Conservation (phyloP, 148 eudicot genomes). For the Amaranthus hypochondriacus region DNA sequence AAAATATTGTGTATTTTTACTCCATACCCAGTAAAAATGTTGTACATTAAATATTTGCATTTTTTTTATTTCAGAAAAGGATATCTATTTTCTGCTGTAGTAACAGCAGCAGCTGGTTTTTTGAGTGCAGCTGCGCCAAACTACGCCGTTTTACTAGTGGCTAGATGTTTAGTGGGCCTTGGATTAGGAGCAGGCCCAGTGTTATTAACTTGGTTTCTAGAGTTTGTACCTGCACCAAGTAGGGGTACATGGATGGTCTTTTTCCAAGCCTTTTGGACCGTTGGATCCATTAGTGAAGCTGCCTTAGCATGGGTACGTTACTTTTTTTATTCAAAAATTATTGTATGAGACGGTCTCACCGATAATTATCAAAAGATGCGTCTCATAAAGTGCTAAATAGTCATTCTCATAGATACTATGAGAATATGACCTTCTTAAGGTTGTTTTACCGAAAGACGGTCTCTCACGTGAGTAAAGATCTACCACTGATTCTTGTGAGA, state of each 20-base stretch:
- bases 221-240: constrained; percentile 32
- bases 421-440: no score
- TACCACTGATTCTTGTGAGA: no score
- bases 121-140: constrained; percentile 32
- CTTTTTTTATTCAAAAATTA: neutral
- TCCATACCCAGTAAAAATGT: no score
- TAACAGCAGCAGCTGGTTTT: constrained; percentile 30
- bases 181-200: constrained; percentile 31
- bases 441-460: no score
- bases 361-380: no score
- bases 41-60: neutral
- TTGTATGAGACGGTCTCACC: no score
- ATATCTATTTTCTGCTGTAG: constrained; percentile 23
- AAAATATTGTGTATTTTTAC: no score
- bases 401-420: no score
- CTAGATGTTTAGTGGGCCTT: constrained; percentile 32
- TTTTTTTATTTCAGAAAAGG: constrained; percentile 20
- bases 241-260: constrained; percentile 33
- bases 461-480: no score
- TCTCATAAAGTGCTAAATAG: no score
- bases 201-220: constrained; percentile 23
- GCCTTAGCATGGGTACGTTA: constrained; percentile 32
- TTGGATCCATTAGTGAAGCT: constrained; percentile 25
- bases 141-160: constrained; percentile 18
- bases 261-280: constrained; percentile 31